A percentile compares a stretch with the other conserved stretches of the same genome.
phyloP scores from a whole-genome alignment of 306 rosid species.

The Clitoria ternatea region DNA sequence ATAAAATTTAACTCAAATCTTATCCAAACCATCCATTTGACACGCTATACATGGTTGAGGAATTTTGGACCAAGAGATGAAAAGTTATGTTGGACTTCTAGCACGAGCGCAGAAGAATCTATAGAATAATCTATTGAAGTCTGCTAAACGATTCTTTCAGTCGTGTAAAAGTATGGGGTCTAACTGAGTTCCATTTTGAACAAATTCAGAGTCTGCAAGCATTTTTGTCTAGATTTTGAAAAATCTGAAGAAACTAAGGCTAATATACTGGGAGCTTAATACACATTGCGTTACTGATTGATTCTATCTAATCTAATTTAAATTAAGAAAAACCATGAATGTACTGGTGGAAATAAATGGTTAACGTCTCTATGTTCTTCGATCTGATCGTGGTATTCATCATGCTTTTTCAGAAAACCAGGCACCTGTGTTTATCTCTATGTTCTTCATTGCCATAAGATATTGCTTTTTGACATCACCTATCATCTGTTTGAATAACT shows the following conservation, averaged over 20 bases:
- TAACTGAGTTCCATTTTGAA: not conserved
- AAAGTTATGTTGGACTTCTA: not conserved
- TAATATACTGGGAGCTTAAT: not conserved
- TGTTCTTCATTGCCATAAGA: not conserved
- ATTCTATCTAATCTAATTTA: not conserved
- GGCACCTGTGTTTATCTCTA: not conserved
- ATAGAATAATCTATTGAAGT: not conserved
- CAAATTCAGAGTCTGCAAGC: not conserved
- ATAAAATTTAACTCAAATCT: no score
- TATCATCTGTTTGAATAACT: not conserved
- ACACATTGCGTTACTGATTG: not conserved
- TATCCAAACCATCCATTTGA: no score
- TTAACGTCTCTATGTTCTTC: not conserved
- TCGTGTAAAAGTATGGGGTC: not conserved
- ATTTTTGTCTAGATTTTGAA: not conserved
- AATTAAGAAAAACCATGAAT: not conserved
- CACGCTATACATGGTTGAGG: no score
- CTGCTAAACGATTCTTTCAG: not conserved
- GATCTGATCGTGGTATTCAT: not conserved
- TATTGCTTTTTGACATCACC: not conserved
- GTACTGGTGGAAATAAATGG: not conserved
- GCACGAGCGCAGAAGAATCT: not conserved
- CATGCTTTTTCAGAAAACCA: not conserved
- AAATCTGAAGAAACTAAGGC: not conserved
- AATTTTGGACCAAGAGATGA: no score